Base-by-base conservation (phyloP, 116 monocot species). In the Iris pallida region DNA sequence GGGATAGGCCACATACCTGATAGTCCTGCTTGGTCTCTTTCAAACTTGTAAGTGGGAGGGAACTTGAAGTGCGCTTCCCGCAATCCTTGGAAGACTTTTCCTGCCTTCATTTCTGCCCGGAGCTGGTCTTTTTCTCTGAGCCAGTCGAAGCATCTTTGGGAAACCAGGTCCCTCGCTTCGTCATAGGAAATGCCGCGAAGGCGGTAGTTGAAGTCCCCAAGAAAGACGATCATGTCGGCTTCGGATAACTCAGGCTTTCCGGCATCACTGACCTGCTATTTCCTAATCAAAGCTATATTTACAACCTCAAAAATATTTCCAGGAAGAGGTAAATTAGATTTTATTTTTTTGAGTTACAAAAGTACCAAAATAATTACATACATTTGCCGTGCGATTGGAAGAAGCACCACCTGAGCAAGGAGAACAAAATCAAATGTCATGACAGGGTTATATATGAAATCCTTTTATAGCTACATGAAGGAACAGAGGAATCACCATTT, bases 171-270 rank as follows among this genome's bases (percentile, higher is more conserved):
- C 47, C 92, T 74, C 44, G 92, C 92, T 76, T 92, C 92, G 69
- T 92, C 92, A 70, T 85, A 92, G 53, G 85, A 73, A 61, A 88
- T 81, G 18, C 86, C 81, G 61, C 77, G 54, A 43, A 92, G 85
- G n/a, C 92, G 82, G 56, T 92, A 92, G 45, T 92, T 92, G 68
- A 94, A 94, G 73, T 94, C 94, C 68, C 94, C 94, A 59, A 94
- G 72, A 79, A 94, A 94, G 8, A 94, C 76, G 18, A 90, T 64
- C 94, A 94, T 82, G 68, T 94, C 94, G 19, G 90, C 85, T 56
- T 94, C 94, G 45, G 90, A 77, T 46, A 94, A 70, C 47, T 94
- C 94, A 68, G 87, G 87, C 68, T 45, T 80, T 14, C 83, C 87
- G 63, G 87, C 90, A 74, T 68, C 88, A 71, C 69, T 59, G 8